Conservation (phyloP, 371 early-diverging fungal species). For the Zychaea mexicana region DNA sequence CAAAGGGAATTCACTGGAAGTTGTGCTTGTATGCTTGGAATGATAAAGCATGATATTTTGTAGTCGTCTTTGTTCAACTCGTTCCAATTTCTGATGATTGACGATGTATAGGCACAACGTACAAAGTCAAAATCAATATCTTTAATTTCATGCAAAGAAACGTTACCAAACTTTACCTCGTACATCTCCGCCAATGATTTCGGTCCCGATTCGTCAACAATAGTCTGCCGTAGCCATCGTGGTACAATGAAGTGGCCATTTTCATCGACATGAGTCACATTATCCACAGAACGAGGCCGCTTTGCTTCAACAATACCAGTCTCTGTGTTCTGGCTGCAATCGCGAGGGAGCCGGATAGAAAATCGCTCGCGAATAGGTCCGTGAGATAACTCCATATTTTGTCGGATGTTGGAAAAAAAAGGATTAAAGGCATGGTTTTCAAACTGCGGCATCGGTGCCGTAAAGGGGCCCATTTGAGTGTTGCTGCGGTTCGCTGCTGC, state of each 20-base stretch:
- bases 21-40: conserved; percentile 40
- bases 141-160: not conserved
- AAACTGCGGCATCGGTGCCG: conserved; percentile 45
- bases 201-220: conserved; percentile 30
- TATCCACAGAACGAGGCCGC: conserved; percentile 21
- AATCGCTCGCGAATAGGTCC: conserved; percentile 30
- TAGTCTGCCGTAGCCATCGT: conserved; percentile 30
- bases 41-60: conserved; percentile 65
- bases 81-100: conserved; percentile 53
- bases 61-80: conserved; percentile 61
- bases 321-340: not conserved
- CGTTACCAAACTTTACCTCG: conserved; percentile 26
- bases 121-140: not conserved
- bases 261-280: conserved; percentile 22
- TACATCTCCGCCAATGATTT: conserved; percentile 42
- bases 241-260: conserved; percentile 24
- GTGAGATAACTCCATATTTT: conserved; percentile 32
- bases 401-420: conserved; percentile 41
- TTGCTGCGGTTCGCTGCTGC: conserved; percentile 14
- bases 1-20: conserved; percentile 46
- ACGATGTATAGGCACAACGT: too few relatives aligned
- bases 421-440: conserved; percentile 41
- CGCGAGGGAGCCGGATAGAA: conserved; percentile 20
- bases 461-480: conserved; percentile 26
- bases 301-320: not conserved